These are phyloP conservation scores for Venustampulla echinocandica DNA, from an alignment of 495 filamentous ascomycete genomes.

Conservation along the genomic window DNA sequence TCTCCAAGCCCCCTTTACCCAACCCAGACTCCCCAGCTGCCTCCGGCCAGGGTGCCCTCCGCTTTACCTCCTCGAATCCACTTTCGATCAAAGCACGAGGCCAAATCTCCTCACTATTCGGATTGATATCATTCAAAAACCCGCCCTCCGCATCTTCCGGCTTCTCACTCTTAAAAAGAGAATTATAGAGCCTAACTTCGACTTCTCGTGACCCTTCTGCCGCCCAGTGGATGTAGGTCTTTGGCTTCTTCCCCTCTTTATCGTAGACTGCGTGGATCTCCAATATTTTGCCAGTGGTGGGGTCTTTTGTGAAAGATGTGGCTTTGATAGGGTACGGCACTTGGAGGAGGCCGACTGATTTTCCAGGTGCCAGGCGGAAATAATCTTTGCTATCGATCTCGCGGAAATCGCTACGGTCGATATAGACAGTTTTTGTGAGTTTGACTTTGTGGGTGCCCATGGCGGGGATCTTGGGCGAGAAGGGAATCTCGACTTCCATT, in stretches of 20 bases:
- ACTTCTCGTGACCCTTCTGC: conserved; percentile 54
- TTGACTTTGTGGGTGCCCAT: conserved; percentile 52
- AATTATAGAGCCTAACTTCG: conserved; percentile 73
- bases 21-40: conserved; percentile 54
- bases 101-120: conserved; percentile 71
- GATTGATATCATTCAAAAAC: conserved; percentile 78
- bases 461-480: conserved; percentile 56
- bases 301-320: conserved; percentile 65
- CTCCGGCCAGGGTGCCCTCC: conserved; percentile 75
- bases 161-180: conserved; percentile 79
- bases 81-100: conserved; percentile 72
- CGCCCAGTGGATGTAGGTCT: conserved; percentile 91
- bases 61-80: conserved; percentile 71
- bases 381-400: conserved; percentile 76
- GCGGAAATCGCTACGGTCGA: conserved; percentile 88
- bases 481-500: conserved; percentile 52
- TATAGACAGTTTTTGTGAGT: conserved; percentile 81
- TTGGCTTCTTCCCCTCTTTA: conserved; percentile 69
- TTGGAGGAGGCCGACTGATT: conserved; percentile 80
- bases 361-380: conserved; percentile 88
- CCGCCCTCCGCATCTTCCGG: conserved; percentile 64
- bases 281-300: conserved; percentile 62
- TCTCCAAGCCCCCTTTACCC: conserved; percentile 53
- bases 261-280: conserved; percentile 60
- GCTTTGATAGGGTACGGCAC: conserved; percentile 77